A percentile compares a stretch with the other conserved stretches of the same genome.
Conservation (phyloP, 768 basidiomycete species). For the Amanita phalloides region DNA sequence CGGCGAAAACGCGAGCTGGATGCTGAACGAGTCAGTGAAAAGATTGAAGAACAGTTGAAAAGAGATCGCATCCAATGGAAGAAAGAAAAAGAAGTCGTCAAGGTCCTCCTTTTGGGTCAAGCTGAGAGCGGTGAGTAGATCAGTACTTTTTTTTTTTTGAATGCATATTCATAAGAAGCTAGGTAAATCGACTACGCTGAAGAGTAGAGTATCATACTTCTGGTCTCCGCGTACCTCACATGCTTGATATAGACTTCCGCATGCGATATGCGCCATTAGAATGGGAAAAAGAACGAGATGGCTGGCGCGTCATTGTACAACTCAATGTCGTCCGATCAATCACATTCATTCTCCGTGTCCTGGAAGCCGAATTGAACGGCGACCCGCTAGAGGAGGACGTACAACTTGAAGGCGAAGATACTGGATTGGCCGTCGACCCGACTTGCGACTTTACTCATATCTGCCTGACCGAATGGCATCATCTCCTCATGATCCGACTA, state of each 20-base stretch:
- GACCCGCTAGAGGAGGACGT: slow-evolving; percentile 10
- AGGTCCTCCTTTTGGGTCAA: slow-evolving; percentile 51
- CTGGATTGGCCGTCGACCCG: slow-evolving; percentile 14
- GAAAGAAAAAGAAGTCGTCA: slow-evolving; percentile 37
- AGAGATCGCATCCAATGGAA: slow-evolving; percentile 31
- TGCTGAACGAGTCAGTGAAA: slow-evolving; percentile 38
- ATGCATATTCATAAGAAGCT: slow-evolving; percentile 5
- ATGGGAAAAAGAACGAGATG: slow-evolving; percentile 58
- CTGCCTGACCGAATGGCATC: slow-evolving; percentile 40
- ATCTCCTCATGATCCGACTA: slow-evolving; percentile 47
- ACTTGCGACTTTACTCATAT: slow-evolving; percentile 23
- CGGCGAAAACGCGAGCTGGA: slow-evolving; percentile 35
- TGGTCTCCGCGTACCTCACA: not conserved
- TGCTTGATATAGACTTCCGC: slow-evolving; percentile 46
- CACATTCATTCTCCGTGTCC: slow-evolving; percentile 49
- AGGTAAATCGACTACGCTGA: slow-evolving; percentile 65
- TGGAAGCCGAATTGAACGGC: slow-evolving; percentile 43
- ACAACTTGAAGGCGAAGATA: slow-evolving; percentile 1
- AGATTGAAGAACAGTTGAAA: slow-evolving; percentile 51
- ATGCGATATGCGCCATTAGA: slow-evolving; percentile 52
- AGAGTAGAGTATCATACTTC: slow-evolving; percentile 32
- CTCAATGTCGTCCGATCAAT: slow-evolving; percentile 71
- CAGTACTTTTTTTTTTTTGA: not conserved
- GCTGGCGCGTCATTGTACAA: slow-evolving; percentile 71
- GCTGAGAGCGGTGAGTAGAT: slow-evolving; percentile 47